Percentiles rank a stretch among this genome's conserved stretches.
phyloP scores from a whole-genome alignment of 805 yeast genomes.

The Teunomyces tritomae region DNA sequence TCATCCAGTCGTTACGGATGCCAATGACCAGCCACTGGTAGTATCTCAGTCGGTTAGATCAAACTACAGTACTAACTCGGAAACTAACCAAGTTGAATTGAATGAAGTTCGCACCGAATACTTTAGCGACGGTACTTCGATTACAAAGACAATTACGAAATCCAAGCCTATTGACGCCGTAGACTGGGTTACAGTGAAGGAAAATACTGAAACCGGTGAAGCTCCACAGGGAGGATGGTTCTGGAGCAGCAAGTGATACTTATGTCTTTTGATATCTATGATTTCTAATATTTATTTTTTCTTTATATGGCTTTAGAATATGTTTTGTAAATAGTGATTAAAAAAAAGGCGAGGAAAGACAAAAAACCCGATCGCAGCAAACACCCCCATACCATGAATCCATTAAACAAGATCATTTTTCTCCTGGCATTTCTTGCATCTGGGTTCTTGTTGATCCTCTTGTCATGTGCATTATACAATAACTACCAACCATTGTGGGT shows the following conservation, averaged over 20 bases:
- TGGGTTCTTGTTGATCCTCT: slow-evolving; percentile 41
- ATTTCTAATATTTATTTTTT: neutral
- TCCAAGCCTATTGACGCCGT: slow-evolving; percentile 32
- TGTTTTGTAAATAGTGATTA: neutral
- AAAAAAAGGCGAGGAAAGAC: slow-evolving; percentile 1
- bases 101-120: slow-evolving; percentile 32
- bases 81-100: slow-evolving; percentile 26
- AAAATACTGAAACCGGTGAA: slow-evolving; percentile 16
- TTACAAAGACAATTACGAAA: slow-evolving; percentile 27
- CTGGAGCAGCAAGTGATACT: slow-evolving; percentile 13
- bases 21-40: slow-evolving; percentile 7
- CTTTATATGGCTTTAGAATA: neutral
- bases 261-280: too few relatives aligned
- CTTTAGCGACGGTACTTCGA: slow-evolving; percentile 37
- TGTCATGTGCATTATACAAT: slow-evolving; percentile 45
- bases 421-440: slow-evolving; percentile 45
- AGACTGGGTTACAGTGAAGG: slow-evolving; percentile 32
- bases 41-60: slow-evolving; percentile 29
- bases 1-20: neutral
- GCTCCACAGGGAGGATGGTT: slow-evolving; percentile 20
- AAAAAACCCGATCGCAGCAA: neutral
- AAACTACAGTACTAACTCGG: slow-evolving; percentile 23
- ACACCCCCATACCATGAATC: slow-evolving; percentile 29
- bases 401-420: slow-evolving; percentile 46
- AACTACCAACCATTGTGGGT: slow-evolving; percentile 45